phyloP scores from a whole-genome alignment of 176 grass and related monocot species.

The Triticum monococcum region DNA sequence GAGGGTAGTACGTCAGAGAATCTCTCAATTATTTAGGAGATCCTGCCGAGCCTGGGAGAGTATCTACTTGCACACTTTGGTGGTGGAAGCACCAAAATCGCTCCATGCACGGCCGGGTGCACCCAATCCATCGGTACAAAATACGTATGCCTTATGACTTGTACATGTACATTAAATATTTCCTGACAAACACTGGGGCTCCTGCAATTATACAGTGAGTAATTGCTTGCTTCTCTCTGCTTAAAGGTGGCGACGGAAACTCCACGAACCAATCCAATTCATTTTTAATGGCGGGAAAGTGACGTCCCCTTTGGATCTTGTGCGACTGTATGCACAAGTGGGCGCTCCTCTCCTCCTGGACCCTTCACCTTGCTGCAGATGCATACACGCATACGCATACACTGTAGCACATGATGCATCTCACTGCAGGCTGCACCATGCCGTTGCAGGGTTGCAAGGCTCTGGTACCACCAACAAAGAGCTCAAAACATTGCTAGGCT shows the following conservation, averaged over 20 bases:
- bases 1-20: background rate
- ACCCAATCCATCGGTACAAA: background rate
- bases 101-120: no score
- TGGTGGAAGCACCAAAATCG: background rate
- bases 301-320: conserved; percentile 22
- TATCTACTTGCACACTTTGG: background rate
- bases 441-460: background rate
- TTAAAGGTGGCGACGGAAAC: conserved; percentile 13
- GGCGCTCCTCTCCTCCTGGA: background rate
- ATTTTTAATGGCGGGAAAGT: background rate
- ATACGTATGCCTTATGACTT: background rate
- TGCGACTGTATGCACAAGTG: background rate
- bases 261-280: background rate
- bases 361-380: background rate
- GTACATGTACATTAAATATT: background rate
- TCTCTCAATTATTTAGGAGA: background rate
- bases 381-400: no score
- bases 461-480: background rate
- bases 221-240: background rate
- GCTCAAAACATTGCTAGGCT: background rate
- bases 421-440: background rate
- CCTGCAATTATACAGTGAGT: background rate
- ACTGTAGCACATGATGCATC: background rate
- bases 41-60: background rate
- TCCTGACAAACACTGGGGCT: background rate